Percentiles rank a stretch among this genome's conserved stretches.
Conservation (phyloP, 2,329 filamentous ascomycete species). For the Apiospora malaysiana region DNA sequence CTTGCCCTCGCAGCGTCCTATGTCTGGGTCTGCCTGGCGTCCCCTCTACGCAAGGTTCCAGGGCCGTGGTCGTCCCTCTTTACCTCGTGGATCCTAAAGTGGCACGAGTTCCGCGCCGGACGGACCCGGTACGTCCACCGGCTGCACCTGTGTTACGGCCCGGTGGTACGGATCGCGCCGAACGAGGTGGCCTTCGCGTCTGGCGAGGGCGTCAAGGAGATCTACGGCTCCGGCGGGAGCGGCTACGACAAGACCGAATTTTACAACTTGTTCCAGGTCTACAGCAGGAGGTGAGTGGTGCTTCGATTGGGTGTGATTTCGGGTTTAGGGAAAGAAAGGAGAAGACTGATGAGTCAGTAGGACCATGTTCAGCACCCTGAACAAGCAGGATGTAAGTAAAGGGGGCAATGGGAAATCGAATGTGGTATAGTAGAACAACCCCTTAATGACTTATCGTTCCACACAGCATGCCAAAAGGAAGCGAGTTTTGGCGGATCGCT, state of each 20-base stretch:
- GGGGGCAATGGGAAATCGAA: neutral
- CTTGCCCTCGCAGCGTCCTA: conserved; percentile 26
- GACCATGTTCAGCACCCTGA: conserved; percentile 66
- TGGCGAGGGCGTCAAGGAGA: conserved; percentile 62
- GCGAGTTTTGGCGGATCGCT: conserved; percentile 68
- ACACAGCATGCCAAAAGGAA: conserved; percentile 66
- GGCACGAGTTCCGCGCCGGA: conserved; percentile 59
- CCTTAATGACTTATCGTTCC: neutral
- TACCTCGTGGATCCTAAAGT: conserved; percentile 58
- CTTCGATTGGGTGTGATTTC: too few relatives aligned
- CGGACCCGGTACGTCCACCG: conserved; percentile 61
- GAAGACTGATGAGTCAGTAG: conserved; percentile 35
- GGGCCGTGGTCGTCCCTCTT: conserved; percentile 56
- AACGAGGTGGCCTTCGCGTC: conserved; percentile 66
- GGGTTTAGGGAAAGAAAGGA: too few relatives aligned
- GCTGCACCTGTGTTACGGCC: conserved; percentile 61
- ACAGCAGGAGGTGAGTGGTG: conserved; percentile 57
- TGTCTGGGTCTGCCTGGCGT: conserved; percentile 39
- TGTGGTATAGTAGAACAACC: neutral
- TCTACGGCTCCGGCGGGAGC: conserved; percentile 66
- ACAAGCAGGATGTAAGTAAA: conserved; percentile 57
- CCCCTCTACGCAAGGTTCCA: conserved; percentile 50
- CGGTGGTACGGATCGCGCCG: conserved; percentile 62
- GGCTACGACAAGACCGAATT: conserved; percentile 71
- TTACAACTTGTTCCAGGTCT: conserved; percentile 65